Evolutionary conservation across 2,329 filamentous ascomycete species (phyloP).

Genomic region (Pyrenophora graminea): DNA sequence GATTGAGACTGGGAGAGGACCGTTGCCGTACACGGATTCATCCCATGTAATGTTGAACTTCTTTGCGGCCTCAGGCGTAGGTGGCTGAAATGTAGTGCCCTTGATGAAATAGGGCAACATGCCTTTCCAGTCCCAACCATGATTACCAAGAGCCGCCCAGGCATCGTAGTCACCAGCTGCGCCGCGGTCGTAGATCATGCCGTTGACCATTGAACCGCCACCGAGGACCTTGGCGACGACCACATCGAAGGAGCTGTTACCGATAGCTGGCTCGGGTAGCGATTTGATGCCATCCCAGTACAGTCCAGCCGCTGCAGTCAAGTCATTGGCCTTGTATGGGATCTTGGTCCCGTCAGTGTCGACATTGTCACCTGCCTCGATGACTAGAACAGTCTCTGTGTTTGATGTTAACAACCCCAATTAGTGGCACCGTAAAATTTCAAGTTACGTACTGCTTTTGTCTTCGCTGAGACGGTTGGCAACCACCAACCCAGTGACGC

Average conservation of each 20-base stretch:
- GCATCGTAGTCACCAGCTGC: constrained; percentile 51
- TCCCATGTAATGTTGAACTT: constrained; percentile 39
- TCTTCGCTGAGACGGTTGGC: constrained; percentile 36
- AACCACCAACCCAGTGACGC: constrained; percentile 35
- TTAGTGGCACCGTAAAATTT: too few relatives aligned
- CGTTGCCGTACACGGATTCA: constrained; percentile 24
- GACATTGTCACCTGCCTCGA: constrained; percentile 33
- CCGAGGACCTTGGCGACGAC: constrained; percentile 34
- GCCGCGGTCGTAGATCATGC: constrained; percentile 45
- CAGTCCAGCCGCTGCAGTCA: constrained; percentile 25
- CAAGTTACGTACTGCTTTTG: constrained; percentile 21
- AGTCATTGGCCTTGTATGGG: constrained; percentile 32
- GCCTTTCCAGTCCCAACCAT: constrained; percentile 62
- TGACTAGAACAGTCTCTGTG: constrained; percentile 32
- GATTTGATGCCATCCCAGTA: constrained; percentile 29
- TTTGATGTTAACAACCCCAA: constrained; percentile 1
- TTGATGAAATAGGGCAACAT: constrained; percentile 40
- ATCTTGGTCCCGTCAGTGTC: constrained; percentile 30
- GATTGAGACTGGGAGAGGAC: constrained; percentile 33
- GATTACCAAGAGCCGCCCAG: constrained; percentile 63
- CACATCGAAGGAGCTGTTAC: constrained; percentile 27
- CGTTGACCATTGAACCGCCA: constrained; percentile 41
- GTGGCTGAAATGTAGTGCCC: constrained; percentile 34
- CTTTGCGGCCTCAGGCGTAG: constrained; percentile 21
- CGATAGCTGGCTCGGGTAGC: constrained; percentile 27